Base-by-base conservation (phyloP, 495 filamentous ascomycete species). In the Symbiotaphrina buchneri region DNA sequence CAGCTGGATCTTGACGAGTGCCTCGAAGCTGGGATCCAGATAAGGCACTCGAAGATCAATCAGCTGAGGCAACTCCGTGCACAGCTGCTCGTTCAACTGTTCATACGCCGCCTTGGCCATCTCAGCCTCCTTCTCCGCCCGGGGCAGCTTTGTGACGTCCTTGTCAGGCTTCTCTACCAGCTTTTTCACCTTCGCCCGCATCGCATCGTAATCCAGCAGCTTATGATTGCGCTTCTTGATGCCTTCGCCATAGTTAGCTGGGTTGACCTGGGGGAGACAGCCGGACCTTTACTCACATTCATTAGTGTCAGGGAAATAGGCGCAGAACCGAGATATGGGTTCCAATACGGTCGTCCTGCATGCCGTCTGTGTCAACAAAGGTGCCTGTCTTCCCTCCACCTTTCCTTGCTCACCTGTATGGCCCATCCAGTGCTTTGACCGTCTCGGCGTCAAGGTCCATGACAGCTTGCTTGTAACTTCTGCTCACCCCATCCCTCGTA, bases 201-300 rank as follows among this genome's bases (percentile, higher is more conserved):
- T 75, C 19, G 82, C 68, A 52, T 97, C 87, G 60, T 94, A 97
- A 53, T 97, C 87, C 41, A 94, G 75, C 28, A 94, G 71, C 44
- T 97, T 97, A 64, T 95, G 74, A 41, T 91, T 79, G 45, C 87
- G 76, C 53, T 97, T 97, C 53, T 94, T 95, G 51, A 97, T 95
- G 48, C 72, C 72, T 78, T 40, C 16, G 11, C 13, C 27, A 28
- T 11, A n/a, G 10, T 14, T 10, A 18, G 10, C 6, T 30, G 14
- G 21, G 30, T 38, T 27, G 14, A 35, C 17, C 19, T 10, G 27
- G 31, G 16, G 21, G 27, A 33, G 22, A 21, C 29, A 30, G 5
- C 30, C 5, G 15, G 11, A 13, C 28, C 24, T 16, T 18, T n/a
- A 39, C 67, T 29, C 58, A 76, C 90, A 95, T 55, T 92, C 82